A percentile compares a stretch with the other conserved stretches of the same genome.
These are phyloP conservation scores for Barnettozyma populi DNA, from an alignment of 805 yeast genomes.

Conservation along the genomic window DNA sequence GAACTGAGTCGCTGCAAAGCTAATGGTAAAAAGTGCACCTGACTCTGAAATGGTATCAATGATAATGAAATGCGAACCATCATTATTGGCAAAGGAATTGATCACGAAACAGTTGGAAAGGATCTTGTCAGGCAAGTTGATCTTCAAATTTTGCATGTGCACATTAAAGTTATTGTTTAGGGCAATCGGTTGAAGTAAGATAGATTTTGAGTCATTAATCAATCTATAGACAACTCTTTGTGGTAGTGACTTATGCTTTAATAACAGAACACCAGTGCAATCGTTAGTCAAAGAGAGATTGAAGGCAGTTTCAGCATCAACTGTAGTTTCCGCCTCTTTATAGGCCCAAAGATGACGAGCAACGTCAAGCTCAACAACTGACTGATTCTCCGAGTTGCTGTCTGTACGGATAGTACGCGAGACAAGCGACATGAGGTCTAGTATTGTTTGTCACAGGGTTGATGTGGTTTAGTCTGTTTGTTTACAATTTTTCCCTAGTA, in stretches of 20 bases:
- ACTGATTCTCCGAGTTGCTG: not conserved
- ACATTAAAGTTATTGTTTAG: conserved; percentile 21
- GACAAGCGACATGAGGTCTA: conserved; percentile 1
- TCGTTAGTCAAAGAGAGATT: conserved; percentile 13
- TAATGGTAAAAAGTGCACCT: conserved; percentile 47
- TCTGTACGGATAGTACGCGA: conserved; percentile 11
- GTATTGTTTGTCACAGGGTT: not conserved
- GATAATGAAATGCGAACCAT: conserved; percentile 28
- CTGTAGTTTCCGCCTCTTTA: not conserved
- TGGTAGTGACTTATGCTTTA: conserved; percentile 18
- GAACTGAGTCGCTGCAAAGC: conserved; percentile 41
- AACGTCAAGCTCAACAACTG: conserved; percentile 18
- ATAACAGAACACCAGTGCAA: conserved; percentile 16
- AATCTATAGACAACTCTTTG: conserved; percentile 25
- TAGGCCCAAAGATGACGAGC: conserved; percentile 21
- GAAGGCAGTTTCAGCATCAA: conserved; percentile 21
- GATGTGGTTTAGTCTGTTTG: not conserved
- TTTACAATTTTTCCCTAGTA: conserved; percentile 3
- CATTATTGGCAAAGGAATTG: conserved; percentile 26
- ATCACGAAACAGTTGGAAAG: conserved; percentile 34
- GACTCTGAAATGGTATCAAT: conserved; percentile 49
- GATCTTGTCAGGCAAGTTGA: conserved; percentile 35
- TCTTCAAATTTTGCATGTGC: conserved; percentile 17
- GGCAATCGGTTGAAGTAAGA: conserved; percentile 19
- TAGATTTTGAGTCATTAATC: conserved; percentile 14